Evolutionary conservation across 2,329 filamentous ascomycete species (phyloP).

Genomic region (Trichophyton equinum): DNA sequence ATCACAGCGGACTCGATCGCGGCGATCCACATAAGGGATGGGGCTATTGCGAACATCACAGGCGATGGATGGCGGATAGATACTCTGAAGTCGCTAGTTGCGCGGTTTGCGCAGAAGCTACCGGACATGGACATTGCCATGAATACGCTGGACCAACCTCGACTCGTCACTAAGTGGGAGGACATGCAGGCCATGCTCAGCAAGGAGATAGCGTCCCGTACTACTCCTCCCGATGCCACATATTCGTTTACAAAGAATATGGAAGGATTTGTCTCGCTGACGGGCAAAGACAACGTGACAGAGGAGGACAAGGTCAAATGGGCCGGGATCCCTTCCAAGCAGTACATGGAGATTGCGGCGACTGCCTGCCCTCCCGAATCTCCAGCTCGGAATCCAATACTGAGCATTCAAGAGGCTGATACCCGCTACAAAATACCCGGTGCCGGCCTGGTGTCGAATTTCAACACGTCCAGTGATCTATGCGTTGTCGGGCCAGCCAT

Average conservation of each 20-base stretch:
- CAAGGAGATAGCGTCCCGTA: not conserved
- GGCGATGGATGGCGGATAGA: conserved; percentile 32
- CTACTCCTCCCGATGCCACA: not conserved
- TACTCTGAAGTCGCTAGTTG: not conserved
- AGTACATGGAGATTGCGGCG: conserved; percentile 6
- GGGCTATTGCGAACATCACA: conserved; percentile 27
- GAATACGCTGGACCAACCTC: conserved; percentile 1
- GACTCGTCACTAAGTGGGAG: not conserved
- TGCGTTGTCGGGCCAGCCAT: conserved; percentile 35
- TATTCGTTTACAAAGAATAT: not conserved
- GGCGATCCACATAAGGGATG: conserved; percentile 20
- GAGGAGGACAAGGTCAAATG: not conserved
- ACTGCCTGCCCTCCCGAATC: conserved; percentile 19
- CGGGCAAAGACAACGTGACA: not conserved
- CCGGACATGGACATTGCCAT: conserved; percentile 4
- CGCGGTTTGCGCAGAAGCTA: not conserved
- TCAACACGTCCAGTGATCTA: conserved; percentile 33
- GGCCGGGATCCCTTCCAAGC: not conserved
- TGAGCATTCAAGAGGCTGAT: conserved; percentile 20
- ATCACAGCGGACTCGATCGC: conserved; percentile 33
- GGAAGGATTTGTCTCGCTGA: not conserved
- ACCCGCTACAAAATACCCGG: conserved; percentile 24
- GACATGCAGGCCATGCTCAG: not conserved
- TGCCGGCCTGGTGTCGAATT: conserved; percentile 37
- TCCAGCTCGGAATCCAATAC: conserved; percentile 23